Conservation (phyloP, 108 stramenopile species). For the Ochromonas danica region DNA sequence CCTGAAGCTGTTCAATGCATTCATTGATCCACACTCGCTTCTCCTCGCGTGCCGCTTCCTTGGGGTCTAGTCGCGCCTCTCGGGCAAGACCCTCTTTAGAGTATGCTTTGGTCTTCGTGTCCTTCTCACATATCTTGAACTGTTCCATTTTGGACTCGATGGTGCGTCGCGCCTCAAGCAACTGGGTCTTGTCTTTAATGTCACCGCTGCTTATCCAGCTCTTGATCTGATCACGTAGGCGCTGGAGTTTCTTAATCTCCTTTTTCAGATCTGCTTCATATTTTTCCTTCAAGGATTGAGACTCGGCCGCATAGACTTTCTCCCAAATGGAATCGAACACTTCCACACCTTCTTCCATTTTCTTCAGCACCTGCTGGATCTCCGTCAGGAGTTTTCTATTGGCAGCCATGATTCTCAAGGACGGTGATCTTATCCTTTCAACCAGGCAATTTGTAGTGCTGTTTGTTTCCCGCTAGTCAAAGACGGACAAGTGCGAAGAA, state of each 20-base stretch:
- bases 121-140: constrained; percentile 97
- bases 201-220: constrained; percentile 90
- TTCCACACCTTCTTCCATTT: constrained; percentile 91
- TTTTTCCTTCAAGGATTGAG: constrained; percentile 96
- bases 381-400: constrained; percentile 56
- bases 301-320: constrained; percentile 89
- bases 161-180: constrained; percentile 59
- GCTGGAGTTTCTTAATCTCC: constrained; percentile 98
- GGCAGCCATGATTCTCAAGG: constrained; percentile 50
- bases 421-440: too few relatives aligned
- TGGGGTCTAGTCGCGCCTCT: constrained; percentile 37
- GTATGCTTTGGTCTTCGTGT: constrained; percentile 98
- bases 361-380: constrained; percentile 59
- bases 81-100: constrained; percentile 90
- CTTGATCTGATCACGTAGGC: constrained; percentile 94
- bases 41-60: constrained; percentile 34
- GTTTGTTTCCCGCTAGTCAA: too few relatives aligned
- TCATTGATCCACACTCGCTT: constrained; percentile 50
- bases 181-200: constrained; percentile 91
- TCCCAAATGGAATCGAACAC: constrained; percentile 97
- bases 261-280: constrained; percentile 97
- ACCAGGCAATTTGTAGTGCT: too few relatives aligned
- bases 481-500: too few relatives aligned
- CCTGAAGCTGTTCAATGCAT: constrained; percentile 43
- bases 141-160: constrained; percentile 99